Conservation (phyloP, 2,329 filamentous ascomycete species). For the Trichoderma arundinaceum region DNA sequence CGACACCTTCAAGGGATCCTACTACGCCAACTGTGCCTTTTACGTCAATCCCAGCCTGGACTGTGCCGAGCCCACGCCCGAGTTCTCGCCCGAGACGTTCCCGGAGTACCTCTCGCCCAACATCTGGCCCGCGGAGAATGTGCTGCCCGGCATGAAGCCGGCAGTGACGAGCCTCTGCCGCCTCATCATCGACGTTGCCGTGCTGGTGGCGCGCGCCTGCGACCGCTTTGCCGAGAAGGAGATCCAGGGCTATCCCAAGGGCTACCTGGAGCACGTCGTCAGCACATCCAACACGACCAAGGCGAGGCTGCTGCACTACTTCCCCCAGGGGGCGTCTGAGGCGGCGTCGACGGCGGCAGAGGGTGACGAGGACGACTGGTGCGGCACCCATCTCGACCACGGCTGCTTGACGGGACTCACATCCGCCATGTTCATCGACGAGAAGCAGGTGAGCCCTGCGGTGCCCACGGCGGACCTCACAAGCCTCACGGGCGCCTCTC, state of each 20-base stretch:
- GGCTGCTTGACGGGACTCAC: slow-evolving; percentile 94
- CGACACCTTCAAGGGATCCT: slow-evolving; percentile 82
- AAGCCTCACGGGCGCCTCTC: slow-evolving; percentile 39
- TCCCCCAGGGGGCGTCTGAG: slow-evolving; percentile 62
- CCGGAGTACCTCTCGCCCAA: slow-evolving; percentile 90
- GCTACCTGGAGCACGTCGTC: slow-evolving; percentile 87
- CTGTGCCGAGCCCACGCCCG: slow-evolving; percentile 63
- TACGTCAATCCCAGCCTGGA: slow-evolving; percentile 69
- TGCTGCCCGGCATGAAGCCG: slow-evolving; percentile 75
- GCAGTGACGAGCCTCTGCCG: slow-evolving; percentile 77
- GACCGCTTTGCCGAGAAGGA: slow-evolving; percentile 83
- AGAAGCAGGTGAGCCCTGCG: slow-evolving; percentile 54
- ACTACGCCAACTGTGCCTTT: slow-evolving; percentile 83
- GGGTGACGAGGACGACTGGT: slow-evolving; percentile 84
- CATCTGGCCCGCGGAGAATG: slow-evolving; percentile 75
- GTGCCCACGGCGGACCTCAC: slow-evolving; percentile 39
- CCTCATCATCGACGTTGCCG: slow-evolving; percentile 87
- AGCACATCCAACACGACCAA: slow-evolving; percentile 86
- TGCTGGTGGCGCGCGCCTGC: slow-evolving; percentile 87
- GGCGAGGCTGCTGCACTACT: slow-evolving; percentile 91
- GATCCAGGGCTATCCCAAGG: slow-evolving; percentile 74
- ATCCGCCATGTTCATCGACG: slow-evolving; percentile 94
- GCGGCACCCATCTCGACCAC: slow-evolving; percentile 87
- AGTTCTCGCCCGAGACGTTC: slow-evolving; percentile 67
- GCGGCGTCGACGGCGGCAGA: slow-evolving; percentile 40